phyloP scores from a whole-genome alignment of 2,329 filamentous ascomycete genomes.

The Nemania abortiva region DNA sequence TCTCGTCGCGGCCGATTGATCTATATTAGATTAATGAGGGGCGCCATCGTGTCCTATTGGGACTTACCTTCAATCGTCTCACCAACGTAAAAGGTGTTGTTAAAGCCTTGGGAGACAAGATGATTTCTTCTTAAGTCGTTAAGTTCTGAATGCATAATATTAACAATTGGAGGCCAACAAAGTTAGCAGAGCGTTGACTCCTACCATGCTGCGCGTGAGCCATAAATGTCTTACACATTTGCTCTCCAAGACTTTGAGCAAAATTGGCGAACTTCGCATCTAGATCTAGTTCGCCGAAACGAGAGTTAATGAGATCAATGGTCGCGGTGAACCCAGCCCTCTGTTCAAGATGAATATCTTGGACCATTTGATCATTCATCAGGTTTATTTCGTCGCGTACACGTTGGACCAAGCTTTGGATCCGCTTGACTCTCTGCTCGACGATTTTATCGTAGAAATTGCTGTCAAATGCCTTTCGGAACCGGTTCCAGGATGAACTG shows the following conservation, averaged over 20 bases:
- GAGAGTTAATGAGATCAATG: too few species aligned
- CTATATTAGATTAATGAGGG: too few species aligned
- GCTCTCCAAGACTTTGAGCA: constrained; percentile 1
- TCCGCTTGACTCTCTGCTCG: constrained; percentile 6
- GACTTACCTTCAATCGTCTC: too few species aligned
- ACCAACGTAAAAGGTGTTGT: too few species aligned
- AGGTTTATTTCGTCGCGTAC: constrained; percentile 1
- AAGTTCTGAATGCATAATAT: too few species aligned
- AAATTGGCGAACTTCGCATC: not conserved
- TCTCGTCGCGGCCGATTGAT: too few species aligned
- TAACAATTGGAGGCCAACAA: too few species aligned
- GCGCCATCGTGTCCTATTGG: too few species aligned
- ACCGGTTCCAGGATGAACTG: constrained; percentile 2
- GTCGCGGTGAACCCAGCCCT: not conserved
- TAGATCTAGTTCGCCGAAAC: too few species aligned
- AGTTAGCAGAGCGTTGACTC: not conserved
- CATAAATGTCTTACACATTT: constrained; percentile 4
- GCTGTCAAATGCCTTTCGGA: constrained; percentile 3
- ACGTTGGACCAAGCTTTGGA: constrained; percentile 1
- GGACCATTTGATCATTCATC: constrained; percentile 8
- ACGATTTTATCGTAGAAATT: constrained; percentile 4
- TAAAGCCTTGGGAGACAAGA: too few species aligned
- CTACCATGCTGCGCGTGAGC: constrained; percentile 3
- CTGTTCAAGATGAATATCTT: not conserved
- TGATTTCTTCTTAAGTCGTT: too few species aligned